Base-by-base conservation (phyloP, 441 rosid species). In the Isatis lusitanica region DNA sequence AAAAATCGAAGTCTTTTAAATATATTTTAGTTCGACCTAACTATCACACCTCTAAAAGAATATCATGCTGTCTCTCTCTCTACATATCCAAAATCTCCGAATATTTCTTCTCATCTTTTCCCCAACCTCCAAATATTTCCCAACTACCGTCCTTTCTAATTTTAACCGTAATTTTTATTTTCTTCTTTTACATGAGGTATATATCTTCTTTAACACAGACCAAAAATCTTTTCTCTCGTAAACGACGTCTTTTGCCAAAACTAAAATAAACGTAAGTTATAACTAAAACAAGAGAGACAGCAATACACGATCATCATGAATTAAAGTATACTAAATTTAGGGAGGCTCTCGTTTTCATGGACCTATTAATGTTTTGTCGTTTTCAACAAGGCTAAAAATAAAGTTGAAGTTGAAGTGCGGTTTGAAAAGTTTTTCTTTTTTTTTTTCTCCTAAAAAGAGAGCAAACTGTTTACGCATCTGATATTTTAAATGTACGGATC, bases 321-420 rank as follows among this genome's bases (percentile, higher is more conserved):
- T 46, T 65, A 46, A 44, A 40, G 65, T 73, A 63, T 24, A 72
- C 31, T 39, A 44, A 64, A 55, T 44, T n/a, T 57, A 64, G 43
- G 51, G 60, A 38, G 10, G 73, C 53, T 48, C 12, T 65, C 72
- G 52, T 59, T 48, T 66, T 66, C 66, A 13, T 74, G 78, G 67
- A 30, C 61, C 78, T 26, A 47, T 57, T 28, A 46, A 26, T 51
- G 67, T 48, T 74, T 74, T 74, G 73, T 74, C 67, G 66, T 75
- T 36, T 55, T 62, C 70, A 50, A 53, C 46, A 28, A 68, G 39
- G 63, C 57, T 61, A 38, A 52, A 52, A 24, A 28, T 52, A 69
- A 75, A 68, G 79, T 55, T 55, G 70, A 61, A 60, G 71, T 74
- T 16, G 64, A 75, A 24, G 58, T 75, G 74, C 44, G 51, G 33